These are phyloP conservation scores for Aspergillus tubingensis DNA, from an alignment of 2,329 filamentous ascomycete genomes.

Conservation along the genomic window DNA sequence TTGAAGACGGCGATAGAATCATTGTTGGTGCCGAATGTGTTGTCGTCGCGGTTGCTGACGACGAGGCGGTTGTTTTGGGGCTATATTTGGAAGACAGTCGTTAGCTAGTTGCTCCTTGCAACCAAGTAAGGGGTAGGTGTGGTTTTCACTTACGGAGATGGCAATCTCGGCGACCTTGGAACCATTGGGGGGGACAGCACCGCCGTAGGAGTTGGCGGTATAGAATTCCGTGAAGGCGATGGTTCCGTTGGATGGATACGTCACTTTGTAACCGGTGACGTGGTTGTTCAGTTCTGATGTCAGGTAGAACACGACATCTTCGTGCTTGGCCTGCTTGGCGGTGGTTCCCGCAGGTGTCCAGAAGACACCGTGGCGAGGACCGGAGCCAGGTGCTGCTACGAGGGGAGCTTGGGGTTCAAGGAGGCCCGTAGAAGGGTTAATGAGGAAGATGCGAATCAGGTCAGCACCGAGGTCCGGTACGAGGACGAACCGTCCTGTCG, in stretches of 20 bases:
- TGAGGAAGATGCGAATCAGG: slow-evolving; percentile 55
- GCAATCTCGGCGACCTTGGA: slow-evolving; percentile 20
- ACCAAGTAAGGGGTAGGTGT: not conserved
- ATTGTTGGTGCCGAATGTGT: slow-evolving; percentile 14
- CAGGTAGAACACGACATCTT: slow-evolving; percentile 21
- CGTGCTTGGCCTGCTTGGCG: not conserved
- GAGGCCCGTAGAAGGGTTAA: slow-evolving; percentile 48
- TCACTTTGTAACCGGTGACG: slow-evolving; percentile 21
- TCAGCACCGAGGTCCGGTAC: slow-evolving; percentile 59
- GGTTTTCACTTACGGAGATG: slow-evolving; percentile 14
- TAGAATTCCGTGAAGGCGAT: slow-evolving; percentile 16
- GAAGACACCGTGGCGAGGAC: slow-evolving; percentile 57
- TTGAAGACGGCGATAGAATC: slow-evolving; percentile 21
- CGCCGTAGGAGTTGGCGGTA: slow-evolving; percentile 17
- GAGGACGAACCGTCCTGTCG: slow-evolving; percentile 53
- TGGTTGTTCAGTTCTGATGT: slow-evolving; percentile 21
- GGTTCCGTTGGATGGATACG: slow-evolving; percentile 14
- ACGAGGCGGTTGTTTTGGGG: slow-evolving; percentile 20
- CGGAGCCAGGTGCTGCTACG: slow-evolving; percentile 50
- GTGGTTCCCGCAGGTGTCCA: slow-evolving; percentile 41
- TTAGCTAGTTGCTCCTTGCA: too few relatives aligned
- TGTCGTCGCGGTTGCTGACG: slow-evolving; percentile 19
- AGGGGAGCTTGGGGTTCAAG: slow-evolving; percentile 51
- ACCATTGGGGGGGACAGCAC: slow-evolving; percentile 3
- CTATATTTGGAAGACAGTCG: not conserved